phyloP scores from a whole-genome alignment of 1,284 basidiomycete genomes.

The Mycena citricolor region DNA sequence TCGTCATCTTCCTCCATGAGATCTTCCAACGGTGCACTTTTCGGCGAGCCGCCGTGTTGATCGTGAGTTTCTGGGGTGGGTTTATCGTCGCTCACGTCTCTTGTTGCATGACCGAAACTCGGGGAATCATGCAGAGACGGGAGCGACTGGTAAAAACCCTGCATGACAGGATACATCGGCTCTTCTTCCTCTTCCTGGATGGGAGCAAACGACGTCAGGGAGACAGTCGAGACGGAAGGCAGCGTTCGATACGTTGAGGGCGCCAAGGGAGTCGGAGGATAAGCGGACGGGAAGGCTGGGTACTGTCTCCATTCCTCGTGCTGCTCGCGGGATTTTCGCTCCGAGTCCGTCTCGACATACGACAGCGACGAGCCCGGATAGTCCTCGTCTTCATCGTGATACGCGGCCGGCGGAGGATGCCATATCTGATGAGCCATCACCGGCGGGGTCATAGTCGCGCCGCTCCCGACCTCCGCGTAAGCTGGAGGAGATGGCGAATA shows the following conservation, averaged over 20 bases:
- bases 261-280: constrained; percentile 27
- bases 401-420: constrained; percentile 40
- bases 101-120: constrained; percentile 57
- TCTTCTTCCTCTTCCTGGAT: constrained; percentile 30
- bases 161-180: constrained; percentile 26
- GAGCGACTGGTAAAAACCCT: constrained; percentile 65
- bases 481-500: constrained; percentile 2
- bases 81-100: constrained; percentile 57
- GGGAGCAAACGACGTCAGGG: constrained; percentile 28
- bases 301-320: constrained; percentile 29
- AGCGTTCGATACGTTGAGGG: constrained; percentile 18
- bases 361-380: no score
- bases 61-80: no score
- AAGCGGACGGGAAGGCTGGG: constrained; percentile 28
- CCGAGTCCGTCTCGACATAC: constrained; percentile 12
- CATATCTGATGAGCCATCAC: constrained; percentile 36
- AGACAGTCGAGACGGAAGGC: constrained; percentile 22
- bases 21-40: no score
- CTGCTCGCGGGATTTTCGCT: constrained; percentile 14
- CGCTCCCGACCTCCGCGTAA: no score
- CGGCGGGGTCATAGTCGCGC: not conserved
- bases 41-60: no score
- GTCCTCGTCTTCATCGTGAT: constrained; percentile 31
- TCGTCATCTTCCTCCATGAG: constrained; percentile 36
- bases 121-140: constrained; percentile 55